phyloP scores from a whole-genome alignment of 768 basidiomycete genomes.

The Candolleomyces efflorescens region DNA sequence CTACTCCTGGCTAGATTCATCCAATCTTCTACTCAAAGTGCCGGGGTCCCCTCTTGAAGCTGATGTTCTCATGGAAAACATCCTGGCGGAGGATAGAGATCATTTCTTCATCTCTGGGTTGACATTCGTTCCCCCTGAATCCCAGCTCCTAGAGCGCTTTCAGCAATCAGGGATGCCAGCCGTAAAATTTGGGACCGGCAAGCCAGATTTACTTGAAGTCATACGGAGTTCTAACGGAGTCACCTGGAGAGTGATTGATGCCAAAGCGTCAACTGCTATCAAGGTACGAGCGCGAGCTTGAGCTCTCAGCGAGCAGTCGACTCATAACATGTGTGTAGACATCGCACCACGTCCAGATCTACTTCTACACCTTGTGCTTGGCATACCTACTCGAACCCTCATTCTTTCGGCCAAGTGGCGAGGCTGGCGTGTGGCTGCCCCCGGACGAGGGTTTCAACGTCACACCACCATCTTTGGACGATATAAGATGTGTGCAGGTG shows the following conservation, averaged over 20 bases:
- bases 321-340: conserved; percentile 25
- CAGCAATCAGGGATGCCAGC: conserved; percentile 24
- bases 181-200: conserved; percentile 40
- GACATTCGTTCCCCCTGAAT: conserved; percentile 38
- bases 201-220: conserved; percentile 48
- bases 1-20: conserved; percentile 37
- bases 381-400: conserved; percentile 30
- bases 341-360: conserved; percentile 49
- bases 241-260: conserved; percentile 46
- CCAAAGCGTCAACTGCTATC: conserved; percentile 42
- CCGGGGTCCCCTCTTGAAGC: conserved; percentile 31
- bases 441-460: conserved; percentile 31
- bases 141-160: conserved; percentile 29
- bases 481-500: conserved; percentile 36
- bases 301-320: not conserved
- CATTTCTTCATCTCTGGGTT: conserved; percentile 45
- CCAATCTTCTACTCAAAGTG: conserved; percentile 37
- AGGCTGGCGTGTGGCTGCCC: conserved; percentile 45
- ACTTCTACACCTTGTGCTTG: conserved; percentile 46
- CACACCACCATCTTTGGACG: conserved; percentile 28
- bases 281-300: conserved; percentile 30
- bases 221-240: conserved; percentile 26
- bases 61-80: conserved; percentile 32
- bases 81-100: conserved; percentile 36
- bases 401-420: conserved; percentile 28